Conservation (phyloP, 2,329 filamentous ascomycete genomes). For the Pseudopithomyces chartarum region DNA sequence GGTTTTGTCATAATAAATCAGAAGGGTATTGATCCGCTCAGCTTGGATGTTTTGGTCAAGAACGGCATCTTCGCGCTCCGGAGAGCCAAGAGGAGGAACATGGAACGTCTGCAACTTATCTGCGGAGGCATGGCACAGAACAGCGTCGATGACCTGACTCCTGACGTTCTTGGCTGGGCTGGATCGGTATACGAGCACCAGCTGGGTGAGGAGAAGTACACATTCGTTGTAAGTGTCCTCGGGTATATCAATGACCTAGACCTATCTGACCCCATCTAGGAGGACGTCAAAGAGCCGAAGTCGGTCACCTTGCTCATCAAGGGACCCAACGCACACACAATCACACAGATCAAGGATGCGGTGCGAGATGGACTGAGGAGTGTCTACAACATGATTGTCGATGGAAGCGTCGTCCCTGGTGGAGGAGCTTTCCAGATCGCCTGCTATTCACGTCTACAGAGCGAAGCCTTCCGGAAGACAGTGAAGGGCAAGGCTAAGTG, state of each 20-base stretch:
- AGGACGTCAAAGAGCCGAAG: constrained; percentile 98
- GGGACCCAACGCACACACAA: constrained; percentile 95
- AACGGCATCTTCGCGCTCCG: constrained; percentile 95
- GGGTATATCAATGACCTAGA: background rate
- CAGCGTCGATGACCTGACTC: constrained; percentile 89
- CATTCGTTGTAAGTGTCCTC: constrained; percentile 68
- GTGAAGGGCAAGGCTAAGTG: constrained; percentile 98
- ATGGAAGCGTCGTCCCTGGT: constrained; percentile 91
- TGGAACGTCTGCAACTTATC: constrained; percentile 95
- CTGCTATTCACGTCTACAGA: constrained; percentile 83
- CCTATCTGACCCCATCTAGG: constrained; percentile 47
- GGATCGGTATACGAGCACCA: constrained; percentile 97
- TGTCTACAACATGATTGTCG: constrained; percentile 99
- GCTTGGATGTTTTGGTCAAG: constrained; percentile 94
- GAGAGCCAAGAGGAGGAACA: constrained; percentile 96
- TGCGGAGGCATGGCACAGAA: constrained; percentile 93
- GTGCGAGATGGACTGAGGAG: constrained; percentile 93
- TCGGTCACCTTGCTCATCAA: constrained; percentile 98
- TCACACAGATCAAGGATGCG: constrained; percentile 94
- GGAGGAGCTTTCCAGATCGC: constrained; percentile 96
- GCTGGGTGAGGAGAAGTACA: constrained; percentile 98
- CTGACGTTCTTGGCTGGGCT: constrained; percentile 92
- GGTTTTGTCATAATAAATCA: constrained; percentile 98
- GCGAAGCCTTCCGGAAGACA: constrained; percentile 82
- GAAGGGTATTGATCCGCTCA: constrained; percentile 97